Conservation (phyloP, 23 red algal genomes). For the Gracilariopsis chorda region DNA sequence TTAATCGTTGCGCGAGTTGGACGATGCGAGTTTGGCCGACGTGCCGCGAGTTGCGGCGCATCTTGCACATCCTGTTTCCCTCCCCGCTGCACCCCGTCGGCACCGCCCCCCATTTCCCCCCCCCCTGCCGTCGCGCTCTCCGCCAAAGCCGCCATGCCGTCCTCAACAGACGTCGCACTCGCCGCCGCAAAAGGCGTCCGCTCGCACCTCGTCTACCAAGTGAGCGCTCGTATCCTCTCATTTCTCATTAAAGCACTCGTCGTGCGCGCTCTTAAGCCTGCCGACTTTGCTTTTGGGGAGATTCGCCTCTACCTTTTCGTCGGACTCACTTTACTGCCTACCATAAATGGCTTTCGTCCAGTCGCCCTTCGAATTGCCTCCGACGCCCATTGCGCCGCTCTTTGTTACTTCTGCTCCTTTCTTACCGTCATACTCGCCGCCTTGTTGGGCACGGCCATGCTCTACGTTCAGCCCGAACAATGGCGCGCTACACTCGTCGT, state of each 20-base stretch:
- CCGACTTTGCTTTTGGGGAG: slow-evolving; percentile 72
- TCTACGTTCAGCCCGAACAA: neutral
- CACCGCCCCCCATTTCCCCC: neutral
- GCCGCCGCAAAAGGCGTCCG: slow-evolving; percentile 54
- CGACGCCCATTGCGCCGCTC: neutral
- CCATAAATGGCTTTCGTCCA: slow-evolving; percentile 56
- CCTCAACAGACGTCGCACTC: neutral
- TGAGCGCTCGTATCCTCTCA: slow-evolving; percentile 43
- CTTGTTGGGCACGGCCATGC: slow-evolving; percentile 20
- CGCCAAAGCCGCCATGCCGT: neutral
- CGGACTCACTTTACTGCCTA: slow-evolving; percentile 52
- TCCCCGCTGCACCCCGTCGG: neutral
- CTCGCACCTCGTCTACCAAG: slow-evolving; percentile 44
- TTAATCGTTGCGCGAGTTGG: too few relatives aligned
- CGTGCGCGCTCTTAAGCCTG: slow-evolving; percentile 68
- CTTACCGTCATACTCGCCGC: slow-evolving; percentile 12
- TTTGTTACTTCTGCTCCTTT: slow-evolving; percentile 19
- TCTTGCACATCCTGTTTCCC: neutral
- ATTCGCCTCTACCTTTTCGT: slow-evolving; percentile 67
- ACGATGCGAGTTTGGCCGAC: neutral
- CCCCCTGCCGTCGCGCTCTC: neutral
- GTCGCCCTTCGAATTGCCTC: slow-evolving; percentile 49
- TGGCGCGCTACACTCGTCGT: slow-evolving; percentile 8
- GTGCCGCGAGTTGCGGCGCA: slow-evolving; percentile 27
- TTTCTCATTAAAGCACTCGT: slow-evolving; percentile 70